Evolutionary conservation across 768 basidiomycete genomes (phyloP).

Genomic region (Boletus insuetus): DNA sequence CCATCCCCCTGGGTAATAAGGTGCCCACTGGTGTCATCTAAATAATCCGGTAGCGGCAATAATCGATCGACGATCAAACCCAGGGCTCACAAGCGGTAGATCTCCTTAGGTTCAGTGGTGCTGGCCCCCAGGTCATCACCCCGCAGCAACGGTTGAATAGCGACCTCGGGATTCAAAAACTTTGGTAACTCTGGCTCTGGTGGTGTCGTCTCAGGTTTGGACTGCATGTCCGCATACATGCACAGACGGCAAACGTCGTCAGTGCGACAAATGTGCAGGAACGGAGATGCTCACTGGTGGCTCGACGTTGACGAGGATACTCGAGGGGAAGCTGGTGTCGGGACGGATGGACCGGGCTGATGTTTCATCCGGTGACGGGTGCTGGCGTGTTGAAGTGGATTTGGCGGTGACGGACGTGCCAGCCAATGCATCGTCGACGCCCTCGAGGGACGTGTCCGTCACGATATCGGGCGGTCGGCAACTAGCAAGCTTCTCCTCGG

Average conservation of each 20-base stretch:
- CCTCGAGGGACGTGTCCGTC: slow-evolving; percentile 25
- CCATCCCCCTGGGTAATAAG: no score
- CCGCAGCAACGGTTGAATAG: slow-evolving; percentile 27
- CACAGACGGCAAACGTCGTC: background rate
- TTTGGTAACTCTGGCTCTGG: slow-evolving; percentile 32
- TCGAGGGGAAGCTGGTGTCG: slow-evolving; percentile 21
- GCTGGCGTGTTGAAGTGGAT: no score
- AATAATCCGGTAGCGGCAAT: no score
- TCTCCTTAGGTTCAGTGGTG: no score
- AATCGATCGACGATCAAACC: no score
- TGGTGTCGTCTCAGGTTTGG: slow-evolving; percentile 37
- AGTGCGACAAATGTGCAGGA: background rate
- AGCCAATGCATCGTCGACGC: slow-evolving; percentile 5
- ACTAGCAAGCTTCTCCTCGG: background rate
- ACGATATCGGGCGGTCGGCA: slow-evolving; percentile 33
- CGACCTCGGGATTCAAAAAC: slow-evolving; percentile 44
- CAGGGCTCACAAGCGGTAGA: no score
- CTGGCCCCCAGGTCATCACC: background rate
- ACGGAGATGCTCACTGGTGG: slow-evolving; percentile 39
- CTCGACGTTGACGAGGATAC: slow-evolving; percentile 38
- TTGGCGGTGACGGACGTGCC: background rate
- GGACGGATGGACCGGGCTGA: slow-evolving; percentile 3
- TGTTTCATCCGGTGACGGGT: background rate
- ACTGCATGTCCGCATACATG: slow-evolving; percentile 25
- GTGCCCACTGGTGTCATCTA: no score